A percentile compares a stretch with the other conserved stretches of the same genome.
Conservation (phyloP, 495 filamentous ascomycete genomes). For the Aspergillus bridgeri region DNA sequence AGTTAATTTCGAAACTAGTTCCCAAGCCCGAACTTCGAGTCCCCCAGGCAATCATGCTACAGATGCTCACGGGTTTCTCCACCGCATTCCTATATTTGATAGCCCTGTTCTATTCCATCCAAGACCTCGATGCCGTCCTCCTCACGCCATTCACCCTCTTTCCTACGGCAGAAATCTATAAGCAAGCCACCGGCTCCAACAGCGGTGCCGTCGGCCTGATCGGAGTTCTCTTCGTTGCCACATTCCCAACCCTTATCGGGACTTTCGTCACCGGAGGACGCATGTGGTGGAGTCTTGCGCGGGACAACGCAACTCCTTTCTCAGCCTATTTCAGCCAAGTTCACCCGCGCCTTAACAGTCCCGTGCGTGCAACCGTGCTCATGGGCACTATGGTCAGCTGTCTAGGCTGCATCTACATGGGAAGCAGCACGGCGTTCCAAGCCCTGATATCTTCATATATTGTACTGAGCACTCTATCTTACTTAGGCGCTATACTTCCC, state of each 20-base stretch:
- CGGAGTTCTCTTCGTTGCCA: slow-evolving; percentile 64
- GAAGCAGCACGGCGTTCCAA: slow-evolving; percentile 68
- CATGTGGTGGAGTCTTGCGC: slow-evolving; percentile 80
- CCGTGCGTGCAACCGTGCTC: slow-evolving; percentile 65
- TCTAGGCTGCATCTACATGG: slow-evolving; percentile 73
- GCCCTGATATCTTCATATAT: slow-evolving; percentile 71
- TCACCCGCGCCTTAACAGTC: slow-evolving; percentile 52
- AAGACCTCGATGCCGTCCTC: slow-evolving; percentile 36
- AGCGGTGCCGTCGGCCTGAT: slow-evolving; percentile 57
- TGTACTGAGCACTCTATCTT: slow-evolving; percentile 68
- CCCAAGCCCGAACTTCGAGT: slow-evolving; percentile 38
- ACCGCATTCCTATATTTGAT: slow-evolving; percentile 50
- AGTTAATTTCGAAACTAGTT: slow-evolving; percentile 9
- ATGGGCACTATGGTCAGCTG: slow-evolving; percentile 56
- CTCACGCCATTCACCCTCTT: slow-evolving; percentile 49
- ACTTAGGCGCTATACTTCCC: slow-evolving; percentile 71
- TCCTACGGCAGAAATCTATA: slow-evolving; percentile 76
- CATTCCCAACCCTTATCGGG: slow-evolving; percentile 59
- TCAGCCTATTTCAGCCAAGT: slow-evolving; percentile 36
- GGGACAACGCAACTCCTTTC: slow-evolving; percentile 60
- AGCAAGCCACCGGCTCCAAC: slow-evolving; percentile 66
- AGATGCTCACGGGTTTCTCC: slow-evolving; percentile 47
- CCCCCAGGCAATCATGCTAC: slow-evolving; percentile 51
- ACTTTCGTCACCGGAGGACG: slow-evolving; percentile 74
- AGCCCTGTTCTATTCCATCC: slow-evolving; percentile 52